phyloP scores from a whole-genome alignment of 169 alveolate genomes.

The Cryptosporidium ubiquitum region DNA sequence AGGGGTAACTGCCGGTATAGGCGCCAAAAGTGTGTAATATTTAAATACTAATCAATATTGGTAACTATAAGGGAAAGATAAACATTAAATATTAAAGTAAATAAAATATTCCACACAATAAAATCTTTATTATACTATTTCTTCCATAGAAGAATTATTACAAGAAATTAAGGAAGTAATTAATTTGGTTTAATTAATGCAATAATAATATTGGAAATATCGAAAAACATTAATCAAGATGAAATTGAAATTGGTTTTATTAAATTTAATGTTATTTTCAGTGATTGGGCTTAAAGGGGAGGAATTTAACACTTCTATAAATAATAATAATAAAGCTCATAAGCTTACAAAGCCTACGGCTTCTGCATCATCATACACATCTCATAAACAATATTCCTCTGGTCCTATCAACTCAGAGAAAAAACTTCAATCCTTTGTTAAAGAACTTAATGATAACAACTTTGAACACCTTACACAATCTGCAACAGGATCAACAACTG shows the following conservation, averaged over 20 bases:
- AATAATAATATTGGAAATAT: neutral
- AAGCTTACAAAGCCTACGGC: neutral
- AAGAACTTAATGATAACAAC: slow-evolving; percentile 73
- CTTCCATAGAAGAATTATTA: no score
- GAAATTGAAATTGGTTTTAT: neutral
- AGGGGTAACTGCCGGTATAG: slow-evolving; percentile 16
- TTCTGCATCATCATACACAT: neutral
- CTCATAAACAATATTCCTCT: neutral
- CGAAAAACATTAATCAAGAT: neutral
- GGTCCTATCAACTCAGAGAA: neutral
- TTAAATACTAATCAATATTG: neutral
- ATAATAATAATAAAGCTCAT: neutral
- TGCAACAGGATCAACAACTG: slow-evolving; percentile 79
- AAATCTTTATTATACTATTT: neutral
- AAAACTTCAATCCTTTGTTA: slow-evolving; percentile 28
- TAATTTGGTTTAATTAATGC: neutral
- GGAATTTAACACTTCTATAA: neutral
- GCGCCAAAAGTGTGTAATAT: slow-evolving; percentile 13
- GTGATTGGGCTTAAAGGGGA: neutral
- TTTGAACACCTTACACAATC: slow-evolving; percentile 79
- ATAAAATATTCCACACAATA: neutral
- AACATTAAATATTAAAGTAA: no score
- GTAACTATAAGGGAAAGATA: no score
- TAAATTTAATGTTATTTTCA: neutral
- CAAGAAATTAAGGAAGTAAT: neutral